phyloP scores from a whole-genome alignment of 2,329 filamentous ascomycete species.

The Cercospora sp. region DNA sequence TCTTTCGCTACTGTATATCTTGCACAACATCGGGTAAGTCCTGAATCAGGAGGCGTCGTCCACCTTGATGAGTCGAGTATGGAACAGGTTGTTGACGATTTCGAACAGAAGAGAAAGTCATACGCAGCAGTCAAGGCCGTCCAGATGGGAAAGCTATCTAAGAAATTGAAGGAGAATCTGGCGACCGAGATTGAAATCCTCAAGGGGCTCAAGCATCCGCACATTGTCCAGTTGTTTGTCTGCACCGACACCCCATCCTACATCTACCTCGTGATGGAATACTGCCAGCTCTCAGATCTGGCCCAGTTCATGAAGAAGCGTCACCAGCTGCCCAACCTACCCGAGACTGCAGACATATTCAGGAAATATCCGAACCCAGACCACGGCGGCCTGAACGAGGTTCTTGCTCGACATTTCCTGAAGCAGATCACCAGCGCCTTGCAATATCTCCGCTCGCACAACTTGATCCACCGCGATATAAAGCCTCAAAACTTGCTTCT shows the following conservation, averaged over 20 bases:
- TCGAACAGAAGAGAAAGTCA: constrained; percentile 64
- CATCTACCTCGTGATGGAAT: constrained; percentile 98
- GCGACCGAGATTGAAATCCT: constrained; percentile 95
- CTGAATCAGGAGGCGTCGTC: neutral
- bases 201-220: constrained; percentile 88
- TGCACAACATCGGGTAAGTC: constrained; percentile 39
- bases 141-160: constrained; percentile 84
- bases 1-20: constrained; percentile 93
- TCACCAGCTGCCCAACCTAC: constrained; percentile 74
- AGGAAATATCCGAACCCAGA: constrained; percentile 84
- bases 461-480: constrained; percentile 93
- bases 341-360: constrained; percentile 85
- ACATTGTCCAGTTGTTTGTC: constrained; percentile 94
- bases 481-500: constrained; percentile 96
- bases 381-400: constrained; percentile 87
- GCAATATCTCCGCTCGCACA: constrained; percentile 78
- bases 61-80: neutral
- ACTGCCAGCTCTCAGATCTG: constrained; percentile 91
- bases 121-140: constrained; percentile 97
- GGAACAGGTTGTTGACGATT: constrained; percentile 20
- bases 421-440: constrained; percentile 93
- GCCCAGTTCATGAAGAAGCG: constrained; percentile 96
- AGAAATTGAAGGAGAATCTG: constrained; percentile 94
- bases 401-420: constrained; percentile 92
- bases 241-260: constrained; percentile 83